These are phyloP conservation scores for Tylopilus vinaceipallidus DNA, from an alignment of 768 basidiomycete genomes.

Conservation along the genomic window DNA sequence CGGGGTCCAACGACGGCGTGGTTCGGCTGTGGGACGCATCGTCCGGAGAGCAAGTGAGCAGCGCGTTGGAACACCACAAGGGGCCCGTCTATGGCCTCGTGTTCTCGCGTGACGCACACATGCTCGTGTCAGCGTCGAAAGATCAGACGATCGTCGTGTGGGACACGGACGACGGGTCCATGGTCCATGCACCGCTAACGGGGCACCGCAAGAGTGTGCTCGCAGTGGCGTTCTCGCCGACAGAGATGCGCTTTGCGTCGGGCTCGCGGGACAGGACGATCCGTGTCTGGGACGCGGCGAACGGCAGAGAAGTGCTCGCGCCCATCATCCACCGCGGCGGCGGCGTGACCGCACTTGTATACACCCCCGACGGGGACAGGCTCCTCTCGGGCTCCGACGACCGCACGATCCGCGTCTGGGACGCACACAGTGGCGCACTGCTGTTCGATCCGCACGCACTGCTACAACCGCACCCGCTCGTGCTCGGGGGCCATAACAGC, in stretches of 20 bases:
- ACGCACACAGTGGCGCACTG: constrained; percentile 19
- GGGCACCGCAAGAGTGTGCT: constrained; percentile 28
- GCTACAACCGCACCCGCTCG: constrained; percentile 8
- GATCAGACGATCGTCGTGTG: constrained; percentile 29
- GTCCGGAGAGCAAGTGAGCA: constrained; percentile 21
- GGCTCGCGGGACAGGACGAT: constrained; percentile 31
- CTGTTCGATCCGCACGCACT: constrained; percentile 12
- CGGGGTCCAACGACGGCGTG: constrained; percentile 19
- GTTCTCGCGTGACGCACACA: constrained; percentile 29
- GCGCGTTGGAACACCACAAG: constrained; percentile 18
- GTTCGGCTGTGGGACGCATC: constrained; percentile 28
- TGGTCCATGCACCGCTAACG: constrained; percentile 14
- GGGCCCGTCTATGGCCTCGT: constrained; percentile 25
- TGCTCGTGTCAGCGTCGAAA: constrained; percentile 26
- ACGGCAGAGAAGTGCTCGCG: constrained; percentile 15
- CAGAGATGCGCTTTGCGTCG: constrained; percentile 26
- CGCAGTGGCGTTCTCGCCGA: constrained; percentile 31
- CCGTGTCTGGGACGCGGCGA: constrained; percentile 26
- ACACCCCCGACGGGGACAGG: constrained; percentile 29
- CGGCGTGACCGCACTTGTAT: constrained; percentile 24
- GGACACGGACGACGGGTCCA: constrained; percentile 16
- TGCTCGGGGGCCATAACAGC: constrained; percentile 23
- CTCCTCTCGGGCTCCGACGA: constrained; percentile 34
- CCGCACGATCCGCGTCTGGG: constrained; percentile 30
- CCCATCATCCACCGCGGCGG: constrained; percentile 20